phyloP scores from a whole-genome alignment of 2,329 filamentous ascomycete genomes.

The Blastomyces silverae region DNA sequence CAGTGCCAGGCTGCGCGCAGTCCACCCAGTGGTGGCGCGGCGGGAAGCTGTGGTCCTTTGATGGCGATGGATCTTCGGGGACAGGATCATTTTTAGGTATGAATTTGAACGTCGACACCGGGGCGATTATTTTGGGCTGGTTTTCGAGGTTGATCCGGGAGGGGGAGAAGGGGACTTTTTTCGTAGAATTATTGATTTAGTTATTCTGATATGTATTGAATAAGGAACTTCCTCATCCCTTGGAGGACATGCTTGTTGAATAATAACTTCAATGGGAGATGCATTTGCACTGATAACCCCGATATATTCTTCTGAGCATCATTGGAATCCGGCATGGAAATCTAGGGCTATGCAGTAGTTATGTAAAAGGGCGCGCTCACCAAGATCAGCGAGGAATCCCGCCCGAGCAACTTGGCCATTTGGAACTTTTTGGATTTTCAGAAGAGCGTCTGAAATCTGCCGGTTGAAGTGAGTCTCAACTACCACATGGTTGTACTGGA shows the following conservation, averaged over 20 bases:
- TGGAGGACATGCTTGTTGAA: not conserved
- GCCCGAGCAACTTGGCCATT: constrained; percentile 49
- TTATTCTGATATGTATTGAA: not conserved
- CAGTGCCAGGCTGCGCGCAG: constrained; percentile 51
- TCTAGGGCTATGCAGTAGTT: not conserved
- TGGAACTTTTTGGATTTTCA: constrained; percentile 53
- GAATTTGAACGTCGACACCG: constrained; percentile 48
- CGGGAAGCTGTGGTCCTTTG: constrained; percentile 47
- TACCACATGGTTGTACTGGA: not conserved
- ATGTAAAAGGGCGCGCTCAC: constrained; percentile 33
- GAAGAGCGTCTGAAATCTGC: constrained; percentile 63
- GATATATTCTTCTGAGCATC: not conserved
- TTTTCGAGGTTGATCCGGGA: constrained; percentile 27
- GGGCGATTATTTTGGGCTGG: constrained; percentile 36
- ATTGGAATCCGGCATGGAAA: not conserved
- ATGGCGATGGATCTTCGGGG: constrained; percentile 27
- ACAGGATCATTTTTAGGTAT: constrained; percentile 49
- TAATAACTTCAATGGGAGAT: not conserved
- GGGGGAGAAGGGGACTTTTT: constrained; percentile 33
- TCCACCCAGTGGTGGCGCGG: constrained; percentile 62
- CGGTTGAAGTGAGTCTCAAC: constrained; percentile 8
- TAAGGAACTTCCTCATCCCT: not conserved
- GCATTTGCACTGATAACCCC: no score
- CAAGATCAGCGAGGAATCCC: constrained; percentile 59
- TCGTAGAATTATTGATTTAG: not conserved